Base-by-base conservation (phyloP, 257 asterid species). In the Petunia secreta region DNA sequence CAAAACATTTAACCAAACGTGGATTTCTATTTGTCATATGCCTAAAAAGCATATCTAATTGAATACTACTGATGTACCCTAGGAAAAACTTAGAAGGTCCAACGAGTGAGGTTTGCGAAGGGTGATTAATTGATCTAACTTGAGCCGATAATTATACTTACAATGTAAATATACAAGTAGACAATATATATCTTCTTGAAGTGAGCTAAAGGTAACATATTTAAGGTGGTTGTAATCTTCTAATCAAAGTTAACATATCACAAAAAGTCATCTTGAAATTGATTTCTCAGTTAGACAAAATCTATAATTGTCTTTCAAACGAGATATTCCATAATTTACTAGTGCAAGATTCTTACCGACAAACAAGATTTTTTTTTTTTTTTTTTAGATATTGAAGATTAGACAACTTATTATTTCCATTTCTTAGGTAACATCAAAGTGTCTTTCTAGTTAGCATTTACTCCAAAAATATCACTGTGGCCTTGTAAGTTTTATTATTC, bases 261-360 rank as follows among this genome's bases (percentile, higher is more conserved):
- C 63, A 57, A 15, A 25, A 57, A 57, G 63, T 57, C 37, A n/a
- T 58, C 10, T 3, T n/a, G 63, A 57, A 57, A 57, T 57, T 58
- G 3, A n/a, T n/a, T 58, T 2, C 4, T n/a, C 63, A 57, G 25
- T 5, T 57, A n/a, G 63, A 57, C 63, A 57, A 57, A 57, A 57
- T 57, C 62, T 55, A 15, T 25, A 25, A 25, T 13, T 55, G 5
- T 55, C 1, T 55, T 11, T 16, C 16, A n/a, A 36, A 57, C 36
- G 9, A 15, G 9, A 15, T 5, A 5, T 57, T n/a, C 25, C 25
- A 25, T 25, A 25, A 25, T 25, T n/a, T 2, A 57, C 37, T n/a
- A 57, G 63, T 57, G 63, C 63, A 57, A 34, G 63, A 15, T 57
- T 57, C 63, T 58, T 15, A 58, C 63, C 63, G 63, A 58, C 63